Evolutionary conservation across 2,329 filamentous ascomycete genomes (phyloP).

Genomic region (Tolypocladium guangdongense): DNA sequence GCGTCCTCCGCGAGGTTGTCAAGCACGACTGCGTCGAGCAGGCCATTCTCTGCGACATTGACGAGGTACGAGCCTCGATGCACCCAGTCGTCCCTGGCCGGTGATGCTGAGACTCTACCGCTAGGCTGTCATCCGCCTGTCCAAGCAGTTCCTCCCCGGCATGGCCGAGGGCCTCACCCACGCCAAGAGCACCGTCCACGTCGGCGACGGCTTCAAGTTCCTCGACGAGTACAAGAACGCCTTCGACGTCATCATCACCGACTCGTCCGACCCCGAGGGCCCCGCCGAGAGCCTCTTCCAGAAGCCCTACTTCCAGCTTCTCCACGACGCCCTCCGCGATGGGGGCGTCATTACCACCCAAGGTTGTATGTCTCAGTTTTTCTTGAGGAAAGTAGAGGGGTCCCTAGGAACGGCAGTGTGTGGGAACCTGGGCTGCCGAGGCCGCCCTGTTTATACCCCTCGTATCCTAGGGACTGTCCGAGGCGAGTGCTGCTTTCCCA

Average conservation of each 20-base stretch:
- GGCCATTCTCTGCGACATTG: constrained; percentile 95
- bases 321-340: constrained; percentile 79
- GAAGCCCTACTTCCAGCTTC: constrained; percentile 96
- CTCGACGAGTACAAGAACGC: constrained; percentile 90
- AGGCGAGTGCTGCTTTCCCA: constrained; percentile 29
- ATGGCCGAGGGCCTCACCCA: constrained; percentile 93
- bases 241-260: constrained; percentile 99
- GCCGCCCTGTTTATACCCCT: background rate
- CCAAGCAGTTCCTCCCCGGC: constrained; percentile 91
- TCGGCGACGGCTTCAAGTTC: constrained; percentile 99
- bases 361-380: constrained; percentile 92
- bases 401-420: constrained; percentile 21
- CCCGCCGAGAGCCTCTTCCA: constrained; percentile 95
- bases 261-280: constrained; percentile 94
- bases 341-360: constrained; percentile 98
- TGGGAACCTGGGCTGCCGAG: background rate
- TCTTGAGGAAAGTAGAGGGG: constrained; percentile 28
- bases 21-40: constrained; percentile 98
- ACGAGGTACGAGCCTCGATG: constrained; percentile 60
- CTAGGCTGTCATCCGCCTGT: constrained; percentile 88
- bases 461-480: constrained; percentile 21
- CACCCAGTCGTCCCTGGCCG: background rate
- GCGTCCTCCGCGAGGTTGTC: constrained; percentile 95
- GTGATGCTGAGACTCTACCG: background rate
- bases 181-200: constrained; percentile 83